Base-by-base conservation (phyloP, 2,329 filamentous ascomycete species). In the Eurotiales sp. region DNA sequence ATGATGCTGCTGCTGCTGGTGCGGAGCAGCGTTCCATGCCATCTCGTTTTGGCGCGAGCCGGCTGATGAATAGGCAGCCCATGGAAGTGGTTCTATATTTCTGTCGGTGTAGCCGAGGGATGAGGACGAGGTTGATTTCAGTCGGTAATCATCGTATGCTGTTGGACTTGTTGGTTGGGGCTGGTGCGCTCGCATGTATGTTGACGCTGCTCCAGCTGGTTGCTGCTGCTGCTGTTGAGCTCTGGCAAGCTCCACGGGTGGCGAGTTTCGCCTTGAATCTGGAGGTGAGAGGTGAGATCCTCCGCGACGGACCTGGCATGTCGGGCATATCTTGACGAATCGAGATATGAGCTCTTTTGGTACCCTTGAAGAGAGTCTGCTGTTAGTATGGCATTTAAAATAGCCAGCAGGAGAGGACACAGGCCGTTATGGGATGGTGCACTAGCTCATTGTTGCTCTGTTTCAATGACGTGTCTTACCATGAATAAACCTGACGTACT, bases 311-410 rank as follows among this genome's bases (percentile, higher is more conserved):
- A 75, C 70, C 57, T 74, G 73, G 54, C 74, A 77, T 15, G 73
- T 77, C 43, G 74, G 74, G 44, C 74, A 77, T 46, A 75, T 72
- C 56, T 76, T 76, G 48, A 77, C 75, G 53, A 77, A 77, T 36
- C 75, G 73, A 27, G 75, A 76, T 56, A 77, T 77, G 30, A 77
- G 63, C 56, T 77, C 75, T 58, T 77, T 77, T 3, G 75, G 75
- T 4, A 77, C 74, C 75, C 75, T 77, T 52, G 10, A 30, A 40
- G 29, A 48, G 29, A 22, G 19, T 50, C 25, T 10, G 10, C 10
- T 5, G 10, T 27, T 10, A 27, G 25, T 10, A 6, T 27, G 25
- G 10, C 25, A n/a, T n/a, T 27, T 27, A 6, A 27, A 27, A 27
- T 27, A 27, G 10, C 5, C 10, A 27, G 25, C 25, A 27, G 25